Percentiles rank a stretch among this genome's conserved stretches.
These are phyloP conservation scores for Exophiala calicioides DNA, from an alignment of 2,329 filamentous ascomycete genomes.

Conservation along the genomic window DNA sequence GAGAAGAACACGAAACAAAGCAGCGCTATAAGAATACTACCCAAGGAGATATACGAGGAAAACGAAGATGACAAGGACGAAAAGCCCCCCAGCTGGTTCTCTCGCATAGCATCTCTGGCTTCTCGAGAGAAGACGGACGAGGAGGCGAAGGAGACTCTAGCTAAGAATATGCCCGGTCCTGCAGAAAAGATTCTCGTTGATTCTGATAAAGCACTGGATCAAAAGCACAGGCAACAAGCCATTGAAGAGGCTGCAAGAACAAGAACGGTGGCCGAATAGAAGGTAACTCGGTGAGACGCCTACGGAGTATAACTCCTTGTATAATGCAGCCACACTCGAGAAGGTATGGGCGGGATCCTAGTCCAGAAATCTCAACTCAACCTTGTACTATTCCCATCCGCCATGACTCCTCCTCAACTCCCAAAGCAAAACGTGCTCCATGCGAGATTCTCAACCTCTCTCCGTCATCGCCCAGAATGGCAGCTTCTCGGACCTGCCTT, in stretches of 20 bases:
- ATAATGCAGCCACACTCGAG: constrained; percentile 11
- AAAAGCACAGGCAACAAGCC: constrained; percentile 32
- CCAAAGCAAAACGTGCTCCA: constrained; percentile 15
- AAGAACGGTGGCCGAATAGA: too few species aligned
- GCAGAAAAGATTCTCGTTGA: constrained; percentile 30
- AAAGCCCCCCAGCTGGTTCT: constrained; percentile 35
- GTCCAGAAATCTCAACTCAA: constrained; percentile 2
- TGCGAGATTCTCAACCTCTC: constrained; percentile 44
- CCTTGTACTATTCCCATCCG: neutral
- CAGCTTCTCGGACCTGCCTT: constrained; percentile 32
- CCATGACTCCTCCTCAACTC: constrained; percentile 22
- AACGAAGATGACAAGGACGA: constrained; percentile 34
- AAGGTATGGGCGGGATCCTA: too few species aligned
- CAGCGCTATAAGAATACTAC: constrained; percentile 40
- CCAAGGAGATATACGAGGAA: constrained; percentile 43
- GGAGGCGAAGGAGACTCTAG: constrained; percentile 37
- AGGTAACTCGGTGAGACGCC: too few species aligned
- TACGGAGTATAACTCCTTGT: too few species aligned
- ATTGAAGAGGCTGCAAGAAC: too few species aligned
- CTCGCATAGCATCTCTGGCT: constrained; percentile 38
- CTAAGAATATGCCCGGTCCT: constrained; percentile 28
- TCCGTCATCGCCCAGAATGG: constrained; percentile 43
- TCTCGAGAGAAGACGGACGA: constrained; percentile 35
- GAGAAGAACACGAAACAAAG: constrained; percentile 32
- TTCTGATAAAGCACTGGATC: constrained; percentile 37